Evolutionary conservation across 2,329 filamentous ascomycete genomes (phyloP), one percentile per base, ranked within the genome.

Genomic region (Neurospora sp.): DNA sequence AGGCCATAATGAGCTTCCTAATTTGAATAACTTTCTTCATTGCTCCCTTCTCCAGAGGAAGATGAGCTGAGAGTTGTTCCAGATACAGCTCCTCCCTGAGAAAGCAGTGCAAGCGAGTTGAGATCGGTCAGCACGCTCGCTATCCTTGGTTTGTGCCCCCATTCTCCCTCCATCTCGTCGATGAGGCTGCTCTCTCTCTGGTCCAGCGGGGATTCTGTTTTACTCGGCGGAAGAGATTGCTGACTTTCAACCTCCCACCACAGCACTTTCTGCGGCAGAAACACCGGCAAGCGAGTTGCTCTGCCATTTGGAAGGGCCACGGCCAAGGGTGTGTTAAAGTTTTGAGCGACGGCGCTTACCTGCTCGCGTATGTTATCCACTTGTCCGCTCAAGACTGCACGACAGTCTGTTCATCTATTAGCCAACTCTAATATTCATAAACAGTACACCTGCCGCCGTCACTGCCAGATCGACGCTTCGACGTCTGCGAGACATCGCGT

Each of bases 21-120:
- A 19, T 5, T 7, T 40, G 15, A 4, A 2, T 3, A 40, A 6
- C 4, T 9, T 38, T 40, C 19, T 17, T 15, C 52, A 62, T 33
- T 62, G 15, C 19, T n/a, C 40, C 17, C 42, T 13, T 66, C 46
- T 19, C 10, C 19, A 33, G 28, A 66, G 33, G 8, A 5, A 36
- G 7, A 15, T 28, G 15, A 33, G 19, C 39, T 66, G 11, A 70
- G 4, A 19, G n/a, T 62, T 58, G 15, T 15, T 15, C 42, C 13
- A 69, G 70, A 66, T 73, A 73, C 23, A 70, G 70, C 11, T 46
- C 71, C 38, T 73, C 72, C 3, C 58, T 70, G 10, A 69, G 71
- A 36, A 73, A 71, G 69, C 69, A 71, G 66, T 23, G 69, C 69
- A 70, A 70, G 67, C 69, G 70, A 13, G 43, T 72, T 10, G 72